A percentile compares a stretch with the other conserved stretches of the same genome.
phyloP scores from a whole-genome alignment of 139 green algal species.

The Limnomonas spitsbergensis region DNA sequence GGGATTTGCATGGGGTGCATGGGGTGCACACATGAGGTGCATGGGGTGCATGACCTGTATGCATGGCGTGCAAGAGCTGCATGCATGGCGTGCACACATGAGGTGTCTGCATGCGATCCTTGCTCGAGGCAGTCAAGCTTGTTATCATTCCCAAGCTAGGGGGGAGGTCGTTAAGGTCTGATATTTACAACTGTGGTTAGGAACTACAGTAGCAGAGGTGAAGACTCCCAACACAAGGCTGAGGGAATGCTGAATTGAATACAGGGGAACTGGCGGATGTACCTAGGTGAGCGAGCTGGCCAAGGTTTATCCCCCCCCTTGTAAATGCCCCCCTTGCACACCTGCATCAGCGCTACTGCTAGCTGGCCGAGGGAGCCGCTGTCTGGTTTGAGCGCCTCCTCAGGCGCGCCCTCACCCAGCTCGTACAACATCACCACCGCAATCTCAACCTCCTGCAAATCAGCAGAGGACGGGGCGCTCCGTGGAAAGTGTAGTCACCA shows the following conservation, averaged over 20 bases:
- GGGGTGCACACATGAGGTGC: too few relatives aligned
- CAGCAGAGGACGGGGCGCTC: not conserved
- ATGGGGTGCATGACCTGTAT: too few relatives aligned
- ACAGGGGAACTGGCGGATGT: too few relatives aligned
- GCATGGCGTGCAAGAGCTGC: too few relatives aligned
- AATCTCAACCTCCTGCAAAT: slow-evolving; percentile 65
- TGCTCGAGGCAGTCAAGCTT: too few relatives aligned
- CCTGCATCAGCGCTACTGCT: slow-evolving; percentile 55
- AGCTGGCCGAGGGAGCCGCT: slow-evolving; percentile 59
- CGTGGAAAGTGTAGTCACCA: not conserved
- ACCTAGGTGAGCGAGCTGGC: too few relatives aligned
- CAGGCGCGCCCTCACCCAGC: slow-evolving; percentile 75
- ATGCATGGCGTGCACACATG: too few relatives aligned
- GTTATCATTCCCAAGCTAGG: too few relatives aligned
- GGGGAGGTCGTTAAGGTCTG: too few relatives aligned
- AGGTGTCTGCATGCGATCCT: too few relatives aligned
- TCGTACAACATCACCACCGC: slow-evolving; percentile 76
- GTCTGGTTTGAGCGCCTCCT: slow-evolving; percentile 59
- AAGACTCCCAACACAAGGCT: not conserved
- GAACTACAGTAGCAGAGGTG: slow-evolving; percentile 6
- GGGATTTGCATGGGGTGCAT: not conserved
- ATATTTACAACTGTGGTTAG: slow-evolving; percentile 1
- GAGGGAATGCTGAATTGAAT: not conserved
- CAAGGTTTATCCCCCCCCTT: too few relatives aligned
- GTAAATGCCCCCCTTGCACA: too few relatives aligned